Evolutionary conservation across 2,329 filamentous ascomycete species (phyloP).

Genomic region (Scedosporium apiospermum): DNA sequence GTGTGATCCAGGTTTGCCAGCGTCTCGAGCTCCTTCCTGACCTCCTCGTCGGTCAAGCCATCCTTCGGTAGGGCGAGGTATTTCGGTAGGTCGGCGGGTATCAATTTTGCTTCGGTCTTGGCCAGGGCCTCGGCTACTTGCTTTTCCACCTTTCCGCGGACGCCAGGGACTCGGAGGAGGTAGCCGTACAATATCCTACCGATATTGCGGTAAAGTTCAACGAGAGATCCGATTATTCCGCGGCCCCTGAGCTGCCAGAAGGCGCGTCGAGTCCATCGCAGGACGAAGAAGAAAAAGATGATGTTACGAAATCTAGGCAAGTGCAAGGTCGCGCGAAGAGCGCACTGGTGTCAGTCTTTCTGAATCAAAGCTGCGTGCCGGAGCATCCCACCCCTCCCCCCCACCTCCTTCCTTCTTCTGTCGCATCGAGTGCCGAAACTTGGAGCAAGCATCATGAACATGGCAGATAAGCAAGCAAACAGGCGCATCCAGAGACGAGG

Average conservation of each 20-base stretch:
- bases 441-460: too few species aligned
- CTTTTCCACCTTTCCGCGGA: conserved; percentile 74
- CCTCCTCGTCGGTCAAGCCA: conserved; percentile 70
- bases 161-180: conserved; percentile 78
- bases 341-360: background rate
- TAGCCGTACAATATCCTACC: conserved; percentile 71
- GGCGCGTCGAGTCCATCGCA: conserved; percentile 70
- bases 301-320: conserved; percentile 65
- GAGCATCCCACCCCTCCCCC: too few species aligned
- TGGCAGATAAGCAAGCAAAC: background rate
- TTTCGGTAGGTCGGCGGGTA: conserved; percentile 61
- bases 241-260: conserved; percentile 84
- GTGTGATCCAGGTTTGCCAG: conserved; percentile 86
- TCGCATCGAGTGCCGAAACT: too few species aligned
- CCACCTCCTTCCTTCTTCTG: too few species aligned
- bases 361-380: too few species aligned
- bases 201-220: conserved; percentile 62
- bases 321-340: conserved; percentile 4
- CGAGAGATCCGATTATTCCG: conserved; percentile 69
- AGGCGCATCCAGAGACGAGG: background rate
- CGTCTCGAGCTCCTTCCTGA: conserved; percentile 69
- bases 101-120: conserved; percentile 76
- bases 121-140: conserved; percentile 72
- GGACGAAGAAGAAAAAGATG: conserved; percentile 78
- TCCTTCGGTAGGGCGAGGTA: conserved; percentile 72